Base-by-base conservation (phyloP, 345 rosid genomes). In the Cardamine chenopodiifolia region DNA sequence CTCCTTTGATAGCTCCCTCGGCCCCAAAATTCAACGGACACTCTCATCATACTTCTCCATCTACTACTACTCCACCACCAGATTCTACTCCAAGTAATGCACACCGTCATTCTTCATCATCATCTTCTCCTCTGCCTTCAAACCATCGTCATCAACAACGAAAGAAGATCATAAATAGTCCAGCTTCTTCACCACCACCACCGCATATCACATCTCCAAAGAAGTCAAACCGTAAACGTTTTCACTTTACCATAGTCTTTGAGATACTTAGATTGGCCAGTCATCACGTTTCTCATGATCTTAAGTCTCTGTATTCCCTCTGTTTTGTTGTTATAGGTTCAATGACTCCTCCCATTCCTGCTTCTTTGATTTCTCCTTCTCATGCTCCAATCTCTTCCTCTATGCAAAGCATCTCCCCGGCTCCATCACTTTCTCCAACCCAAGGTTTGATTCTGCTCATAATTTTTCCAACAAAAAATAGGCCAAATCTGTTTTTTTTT, bases 391-490 rank as follows among this genome's bases (percentile, higher is more conserved):
- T 71, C 60, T 79, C 86, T 70, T 72, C 81, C 54, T 77, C 90
- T 31, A 68, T 44, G 75, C 68, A 45, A 37, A 52, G 44, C 50
- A 60, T 70, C 55, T 73, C 90, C 59, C 72, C 79, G 9, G 83
- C 85, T 72, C 88, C 91, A 75, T 72, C 93, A 65, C 91, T 90
- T 28, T 83, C 93, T 72, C 86, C 85, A 7, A 56, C 32, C 12
- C 54, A 75, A 45, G 73, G 78, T 66, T 75, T 86, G 78, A 70
- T 76, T 72, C 78, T 72, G 5, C 31, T 72, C 63, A 66, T 71
- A 62, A 45, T 14, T 61, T 53, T 47, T 25, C 32, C 10, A 5
- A 56, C 63, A 39, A 29, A 39, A 56, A 19, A 64, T 19, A 14
- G 4, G 19, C 20, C 8, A 44, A 25, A 40, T 40, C 48, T 59